Evolutionary conservation across 2,329 filamentous ascomycete genomes (phyloP).

Genomic region (Lasiodiplodia sp.): DNA sequence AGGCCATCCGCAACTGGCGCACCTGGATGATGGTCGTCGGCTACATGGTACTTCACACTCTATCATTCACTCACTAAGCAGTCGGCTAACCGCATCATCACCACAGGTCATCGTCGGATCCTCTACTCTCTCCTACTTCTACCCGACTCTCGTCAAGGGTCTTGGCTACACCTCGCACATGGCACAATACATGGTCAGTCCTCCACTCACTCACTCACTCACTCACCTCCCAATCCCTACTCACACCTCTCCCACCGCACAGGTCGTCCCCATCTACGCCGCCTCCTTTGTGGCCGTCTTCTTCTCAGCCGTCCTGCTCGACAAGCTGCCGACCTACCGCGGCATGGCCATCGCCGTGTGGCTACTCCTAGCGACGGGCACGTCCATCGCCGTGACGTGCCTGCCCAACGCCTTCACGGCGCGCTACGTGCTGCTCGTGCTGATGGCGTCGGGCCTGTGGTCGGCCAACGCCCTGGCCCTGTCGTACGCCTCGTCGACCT

Average conservation of each 20-base stretch:
- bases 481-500: slow-evolving; percentile 61
- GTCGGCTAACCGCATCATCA: background rate
- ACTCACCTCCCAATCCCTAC: background rate
- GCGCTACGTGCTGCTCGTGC: slow-evolving; percentile 62
- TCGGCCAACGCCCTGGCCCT: slow-evolving; percentile 60
- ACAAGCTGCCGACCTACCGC: slow-evolving; percentile 55
- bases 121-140: slow-evolving; percentile 62
- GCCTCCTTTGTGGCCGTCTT: slow-evolving; percentile 60
- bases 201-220: background rate
- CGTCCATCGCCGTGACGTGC: slow-evolving; percentile 47
- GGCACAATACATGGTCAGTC: slow-evolving; percentile 58
- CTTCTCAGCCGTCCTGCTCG: slow-evolving; percentile 57
- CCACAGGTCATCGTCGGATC: slow-evolving; percentile 53
- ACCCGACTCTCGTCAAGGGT: slow-evolving; percentile 60
- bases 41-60: slow-evolving; percentile 53
- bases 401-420: slow-evolving; percentile 59
- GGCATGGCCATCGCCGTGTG: slow-evolving; percentile 59
- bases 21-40: slow-evolving; percentile 59
- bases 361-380: slow-evolving; percentile 50
- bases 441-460: slow-evolving; percentile 65
- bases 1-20: slow-evolving; percentile 54
- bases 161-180: slow-evolving; percentile 56
- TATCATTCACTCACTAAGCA: background rate
- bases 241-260: background rate
- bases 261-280: slow-evolving; percentile 59